Evolutionary conservation across 345 rosid genomes (phyloP), one percentile per base, ranked within the genome.

Genomic region (Salix brachista): DNA sequence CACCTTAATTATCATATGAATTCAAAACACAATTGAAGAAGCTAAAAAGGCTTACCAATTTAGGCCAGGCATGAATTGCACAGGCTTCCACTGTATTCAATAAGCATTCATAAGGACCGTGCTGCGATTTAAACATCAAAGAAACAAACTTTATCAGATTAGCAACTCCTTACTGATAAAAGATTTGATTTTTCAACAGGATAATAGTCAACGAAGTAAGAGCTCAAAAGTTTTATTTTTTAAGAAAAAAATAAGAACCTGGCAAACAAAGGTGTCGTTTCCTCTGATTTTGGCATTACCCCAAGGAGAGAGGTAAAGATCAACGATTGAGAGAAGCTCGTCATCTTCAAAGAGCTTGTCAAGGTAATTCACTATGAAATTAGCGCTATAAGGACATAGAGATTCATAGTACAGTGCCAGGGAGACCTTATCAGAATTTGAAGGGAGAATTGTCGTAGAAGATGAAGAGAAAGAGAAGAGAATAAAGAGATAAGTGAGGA

Each of bases 11-110:
- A 52, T 18, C 58, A 52, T 1, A 18, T 52, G 0, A 52, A 52
- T 8, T 52, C 3, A 52, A 52, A 52, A 17, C 58, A 52, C 23
- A 19, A 0, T 52, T 18, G 58, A 52, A 17, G 58, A 52, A 52
- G 21, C 4, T 5, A n/a, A 54, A 34, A 36, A 52, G 42, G 28
- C 75, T 28, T 5, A 23, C 19, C 26, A 36, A 37, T 58, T 23
- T 25, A 34, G 21, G 60, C 41, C 97, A 96, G 77, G 72, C 73
- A 73, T 89, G 81, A 54, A 96, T 84, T 1, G 96, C 98, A 75
- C 99, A 96, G 19, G 97, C 98, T 82, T 96, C 98, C 58, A 96
- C 88, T 0, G 96, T 90, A 80, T 93, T 91, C 83, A 96, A 85
- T 12, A 90, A 77, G 85, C 99, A 96, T 73, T 96, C 98, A 28